Evolutionary conservation across 2,329 filamentous ascomycete species (phyloP).

Genomic region (Tolypocladium sp.): DNA sequence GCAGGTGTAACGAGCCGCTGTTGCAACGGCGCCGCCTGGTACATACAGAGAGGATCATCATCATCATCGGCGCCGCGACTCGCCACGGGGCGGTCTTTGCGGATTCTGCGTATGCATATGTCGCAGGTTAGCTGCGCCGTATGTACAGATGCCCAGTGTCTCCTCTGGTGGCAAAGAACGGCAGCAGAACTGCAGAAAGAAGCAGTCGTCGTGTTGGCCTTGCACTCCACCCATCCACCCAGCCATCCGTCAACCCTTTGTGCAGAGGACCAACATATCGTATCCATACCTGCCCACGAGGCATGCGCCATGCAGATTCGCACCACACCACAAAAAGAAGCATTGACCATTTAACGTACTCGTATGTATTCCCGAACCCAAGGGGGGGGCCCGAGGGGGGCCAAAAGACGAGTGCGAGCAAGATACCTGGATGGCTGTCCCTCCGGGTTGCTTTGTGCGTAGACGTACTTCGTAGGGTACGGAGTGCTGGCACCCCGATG

Average conservation of each 20-base stretch:
- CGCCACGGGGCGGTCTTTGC: background rate
- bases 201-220: background rate
- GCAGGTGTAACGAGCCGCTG: background rate
- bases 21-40: background rate
- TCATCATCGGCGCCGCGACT: background rate
- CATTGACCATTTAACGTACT: background rate
- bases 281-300: background rate
- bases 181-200: background rate
- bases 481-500: background rate
- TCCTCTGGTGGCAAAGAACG: too few species aligned
- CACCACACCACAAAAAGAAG: background rate
- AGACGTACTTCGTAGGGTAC: too few species aligned
- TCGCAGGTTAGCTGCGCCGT: background rate
- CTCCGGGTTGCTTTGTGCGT: background rate
- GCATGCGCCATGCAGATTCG: background rate
- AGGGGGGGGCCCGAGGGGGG: background rate
- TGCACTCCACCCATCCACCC: background rate
- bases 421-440: background rate
- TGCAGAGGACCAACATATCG: background rate
- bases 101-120: background rate
- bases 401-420: background rate
- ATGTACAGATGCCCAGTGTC: background rate
- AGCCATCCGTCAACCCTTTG: slow-evolving; percentile 4
- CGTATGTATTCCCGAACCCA: background rate
- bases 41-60: background rate